These are phyloP conservation scores for Aspergillus wentii DNA, from an alignment of 495 filamentous ascomycete genomes.

Conservation along the genomic window DNA sequence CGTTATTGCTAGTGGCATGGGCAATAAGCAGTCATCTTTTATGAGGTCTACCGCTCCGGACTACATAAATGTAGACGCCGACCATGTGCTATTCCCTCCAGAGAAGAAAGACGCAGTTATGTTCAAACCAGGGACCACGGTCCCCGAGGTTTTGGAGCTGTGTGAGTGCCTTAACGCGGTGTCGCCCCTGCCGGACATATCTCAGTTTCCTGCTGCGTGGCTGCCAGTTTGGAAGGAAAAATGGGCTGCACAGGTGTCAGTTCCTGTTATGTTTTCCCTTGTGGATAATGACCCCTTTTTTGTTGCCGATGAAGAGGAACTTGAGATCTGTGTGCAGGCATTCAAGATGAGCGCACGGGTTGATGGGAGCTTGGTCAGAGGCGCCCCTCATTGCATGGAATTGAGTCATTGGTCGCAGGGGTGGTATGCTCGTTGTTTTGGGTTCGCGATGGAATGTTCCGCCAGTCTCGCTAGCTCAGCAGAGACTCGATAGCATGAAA, in stretches of 20 bases:
- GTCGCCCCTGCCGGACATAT: slow-evolving; percentile 12
- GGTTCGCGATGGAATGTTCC: slow-evolving; percentile 23
- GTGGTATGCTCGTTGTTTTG: slow-evolving; percentile 33
- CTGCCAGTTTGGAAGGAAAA: slow-evolving; percentile 9
- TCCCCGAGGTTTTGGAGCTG: slow-evolving; percentile 7
- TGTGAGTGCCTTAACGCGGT: slow-evolving; percentile 11
- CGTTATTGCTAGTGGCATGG: slow-evolving; percentile 13
- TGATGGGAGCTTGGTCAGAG: slow-evolving; percentile 15
- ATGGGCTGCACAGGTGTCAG: slow-evolving; percentile 7
- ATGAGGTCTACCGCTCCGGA: neutral
- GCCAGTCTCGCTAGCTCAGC: neutral
- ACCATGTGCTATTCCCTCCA: neutral
- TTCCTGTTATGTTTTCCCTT: slow-evolving; percentile 16
- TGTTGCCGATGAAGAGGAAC: slow-evolving; percentile 5
- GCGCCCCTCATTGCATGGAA: slow-evolving; percentile 28
- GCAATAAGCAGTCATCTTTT: neutral
- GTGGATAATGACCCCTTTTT: slow-evolving; percentile 15
- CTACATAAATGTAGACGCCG: neutral
- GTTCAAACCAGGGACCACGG: slow-evolving; percentile 9
- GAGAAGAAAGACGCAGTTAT: slow-evolving; percentile 3
- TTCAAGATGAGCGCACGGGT: slow-evolving; percentile 22
- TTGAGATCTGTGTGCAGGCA: slow-evolving; percentile 14
- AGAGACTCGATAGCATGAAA: too few species aligned
- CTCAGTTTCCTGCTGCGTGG: slow-evolving; percentile 10
- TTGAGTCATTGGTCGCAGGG: slow-evolving; percentile 24